Conservation (phyloP, 2,329 filamentous ascomycete species). For the Alternaria incomplexa region DNA sequence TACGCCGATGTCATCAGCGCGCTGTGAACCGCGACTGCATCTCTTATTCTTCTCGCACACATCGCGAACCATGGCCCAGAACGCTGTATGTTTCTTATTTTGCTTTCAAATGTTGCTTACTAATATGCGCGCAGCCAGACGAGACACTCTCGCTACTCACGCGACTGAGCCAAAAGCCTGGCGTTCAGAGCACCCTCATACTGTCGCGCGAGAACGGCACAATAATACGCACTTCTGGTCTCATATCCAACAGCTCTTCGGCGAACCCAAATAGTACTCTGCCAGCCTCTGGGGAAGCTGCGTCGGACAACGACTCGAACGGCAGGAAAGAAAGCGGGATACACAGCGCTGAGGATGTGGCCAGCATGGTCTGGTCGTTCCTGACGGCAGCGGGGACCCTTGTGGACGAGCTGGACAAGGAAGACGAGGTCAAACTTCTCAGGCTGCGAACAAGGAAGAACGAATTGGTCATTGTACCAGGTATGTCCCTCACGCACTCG, state of each 20-base stretch:
- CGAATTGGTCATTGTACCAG: slow-evolving; percentile 80
- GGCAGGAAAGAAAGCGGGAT: slow-evolving; percentile 53
- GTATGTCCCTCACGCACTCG: slow-evolving; percentile 38
- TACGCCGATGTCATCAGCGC: slow-evolving; percentile 23
- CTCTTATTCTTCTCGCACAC: neutral
- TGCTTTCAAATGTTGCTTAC: neutral
- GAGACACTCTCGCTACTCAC: slow-evolving; percentile 70
- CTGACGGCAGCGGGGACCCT: slow-evolving; percentile 71
- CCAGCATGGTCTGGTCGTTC: slow-evolving; percentile 77
- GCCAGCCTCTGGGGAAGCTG: slow-evolving; percentile 41
- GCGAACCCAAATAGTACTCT: slow-evolving; percentile 51
- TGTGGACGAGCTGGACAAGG: slow-evolving; percentile 74
- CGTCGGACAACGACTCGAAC: slow-evolving; percentile 40
- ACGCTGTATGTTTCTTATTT: slow-evolving; percentile 26
- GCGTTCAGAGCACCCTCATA: slow-evolving; percentile 78
- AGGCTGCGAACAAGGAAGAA: slow-evolving; percentile 83
- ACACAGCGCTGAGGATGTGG: slow-evolving; percentile 73
- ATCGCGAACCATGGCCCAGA: slow-evolving; percentile 34
- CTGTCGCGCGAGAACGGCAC: slow-evolving; percentile 74
- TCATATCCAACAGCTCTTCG: slow-evolving; percentile 65
- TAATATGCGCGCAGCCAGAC: slow-evolving; percentile 46
- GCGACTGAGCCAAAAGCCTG: slow-evolving; percentile 76
- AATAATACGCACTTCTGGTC: slow-evolving; percentile 76
- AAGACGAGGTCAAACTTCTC: slow-evolving; percentile 79
- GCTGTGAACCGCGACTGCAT: slow-evolving; percentile 11